Evolutionary conservation across 78 protist genomes (phyloP).

Genomic region (Parvularia atlantis): DNA sequence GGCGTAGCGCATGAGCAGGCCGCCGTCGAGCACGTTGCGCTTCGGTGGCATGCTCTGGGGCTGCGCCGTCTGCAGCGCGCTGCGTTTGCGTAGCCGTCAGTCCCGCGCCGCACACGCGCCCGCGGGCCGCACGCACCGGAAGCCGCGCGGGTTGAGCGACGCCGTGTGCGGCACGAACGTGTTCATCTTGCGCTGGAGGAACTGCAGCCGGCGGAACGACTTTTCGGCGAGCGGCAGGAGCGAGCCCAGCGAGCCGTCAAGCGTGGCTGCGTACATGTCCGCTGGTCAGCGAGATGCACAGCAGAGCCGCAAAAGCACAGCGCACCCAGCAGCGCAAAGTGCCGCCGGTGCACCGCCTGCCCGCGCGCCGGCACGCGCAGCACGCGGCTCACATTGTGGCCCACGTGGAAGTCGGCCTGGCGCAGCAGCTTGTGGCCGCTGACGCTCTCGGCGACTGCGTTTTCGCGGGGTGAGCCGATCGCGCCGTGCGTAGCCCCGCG

Average conservation of each 20-base stretch:
- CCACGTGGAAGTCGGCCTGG: conserved; percentile 34
- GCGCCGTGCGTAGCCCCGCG: neutral
- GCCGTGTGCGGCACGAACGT: conserved; percentile 29
- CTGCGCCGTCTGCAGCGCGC: conserved; percentile 6
- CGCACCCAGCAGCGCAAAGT: neutral
- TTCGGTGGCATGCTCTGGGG: too few relatives aligned
- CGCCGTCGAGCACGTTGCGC: conserved; percentile 34
- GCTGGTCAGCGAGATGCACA: neutral
- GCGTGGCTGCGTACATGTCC: conserved; percentile 23
- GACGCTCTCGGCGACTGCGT: conserved; percentile 17
- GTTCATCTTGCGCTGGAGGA: conserved; percentile 19
- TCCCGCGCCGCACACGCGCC: too few relatives aligned
- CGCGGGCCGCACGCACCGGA: too few relatives aligned
- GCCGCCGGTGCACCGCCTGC: neutral
- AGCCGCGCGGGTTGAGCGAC: conserved; percentile 38
- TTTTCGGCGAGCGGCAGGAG: conserved; percentile 24
- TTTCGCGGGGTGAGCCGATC: neutral
- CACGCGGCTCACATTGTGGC: conserved; percentile 14
- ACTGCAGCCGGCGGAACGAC: conserved; percentile 12
- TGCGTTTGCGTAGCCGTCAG: too few relatives aligned
- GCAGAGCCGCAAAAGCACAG: neutral
- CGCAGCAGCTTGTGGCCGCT: conserved; percentile 30
- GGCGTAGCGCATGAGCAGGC: conserved; percentile 6
- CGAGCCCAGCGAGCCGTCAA: conserved; percentile 38
- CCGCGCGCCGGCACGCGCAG: conserved; percentile 18